Evolutionary conservation across 2,329 filamentous ascomycete genomes (phyloP).

Genomic region (Cladophialophora psammophila): DNA sequence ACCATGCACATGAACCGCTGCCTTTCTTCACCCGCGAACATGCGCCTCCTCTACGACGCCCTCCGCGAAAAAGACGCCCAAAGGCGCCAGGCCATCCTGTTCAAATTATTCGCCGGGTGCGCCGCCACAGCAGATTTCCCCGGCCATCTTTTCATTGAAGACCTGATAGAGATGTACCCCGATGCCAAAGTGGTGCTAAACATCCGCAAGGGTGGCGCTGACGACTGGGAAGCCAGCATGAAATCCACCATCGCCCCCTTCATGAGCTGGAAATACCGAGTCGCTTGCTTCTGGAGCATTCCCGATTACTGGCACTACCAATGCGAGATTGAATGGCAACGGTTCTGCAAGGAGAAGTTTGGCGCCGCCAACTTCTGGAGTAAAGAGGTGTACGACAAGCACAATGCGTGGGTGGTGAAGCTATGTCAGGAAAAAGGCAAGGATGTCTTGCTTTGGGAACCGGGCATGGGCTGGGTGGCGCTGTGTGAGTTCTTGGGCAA

Average conservation of each 20-base stretch:
- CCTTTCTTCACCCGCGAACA: slow-evolving; percentile 10
- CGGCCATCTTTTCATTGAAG: slow-evolving; percentile 50
- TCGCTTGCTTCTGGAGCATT: slow-evolving; percentile 22
- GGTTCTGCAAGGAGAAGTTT: slow-evolving; percentile 18
- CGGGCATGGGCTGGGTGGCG: slow-evolving; percentile 51
- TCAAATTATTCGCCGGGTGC: slow-evolving; percentile 48
- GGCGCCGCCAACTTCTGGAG: slow-evolving; percentile 23
- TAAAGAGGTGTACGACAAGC: slow-evolving; percentile 18
- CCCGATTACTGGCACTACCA: slow-evolving; percentile 22
- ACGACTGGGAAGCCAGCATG: slow-evolving; percentile 48
- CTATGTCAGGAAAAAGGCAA: slow-evolving; percentile 18
- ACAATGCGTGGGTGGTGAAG: slow-evolving; percentile 29
- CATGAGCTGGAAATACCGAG: slow-evolving; percentile 23
- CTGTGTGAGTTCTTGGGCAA: slow-evolving; percentile 53
- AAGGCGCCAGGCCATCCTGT: slow-evolving; percentile 23
- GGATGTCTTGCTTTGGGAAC: slow-evolving; percentile 28
- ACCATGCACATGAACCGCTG: slow-evolving; percentile 29
- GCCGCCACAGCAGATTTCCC: slow-evolving; percentile 56
- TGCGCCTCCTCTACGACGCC: slow-evolving; percentile 24
- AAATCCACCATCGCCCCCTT: slow-evolving; percentile 23
- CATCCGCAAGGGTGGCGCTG: slow-evolving; percentile 45
- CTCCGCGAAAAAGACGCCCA: slow-evolving; percentile 19
- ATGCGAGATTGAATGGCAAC: slow-evolving; percentile 22
- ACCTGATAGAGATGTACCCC: slow-evolving; percentile 57
- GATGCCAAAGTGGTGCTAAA: slow-evolving; percentile 57